These are phyloP conservation scores for Serendipita sp. DNA, from an alignment of 768 basidiomycete species.

Conservation along the genomic window DNA sequence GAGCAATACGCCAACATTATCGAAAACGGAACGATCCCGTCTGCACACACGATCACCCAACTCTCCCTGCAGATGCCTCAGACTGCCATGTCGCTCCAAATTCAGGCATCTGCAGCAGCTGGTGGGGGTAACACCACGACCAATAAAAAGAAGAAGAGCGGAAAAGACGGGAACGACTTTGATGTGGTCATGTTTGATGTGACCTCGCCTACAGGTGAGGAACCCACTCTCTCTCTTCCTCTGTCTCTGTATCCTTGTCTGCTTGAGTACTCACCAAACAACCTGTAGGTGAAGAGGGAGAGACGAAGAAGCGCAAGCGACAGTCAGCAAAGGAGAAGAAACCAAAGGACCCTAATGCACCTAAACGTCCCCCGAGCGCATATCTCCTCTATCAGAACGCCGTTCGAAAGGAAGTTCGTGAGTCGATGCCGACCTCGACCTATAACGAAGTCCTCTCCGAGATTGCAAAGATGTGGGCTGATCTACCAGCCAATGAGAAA, in stretches of 20 bases:
- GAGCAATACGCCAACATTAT: not conserved
- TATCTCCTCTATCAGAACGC: slow-evolving; percentile 94
- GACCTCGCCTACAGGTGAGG: not conserved
- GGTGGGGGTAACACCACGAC: not conserved
- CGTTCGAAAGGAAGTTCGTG: slow-evolving; percentile 57
- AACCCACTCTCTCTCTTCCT: too few species aligned
- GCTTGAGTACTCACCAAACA: not conserved
- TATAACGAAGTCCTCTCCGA: slow-evolving; percentile 57
- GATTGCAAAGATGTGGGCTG: slow-evolving; percentile 61
- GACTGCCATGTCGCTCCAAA: too few species aligned
- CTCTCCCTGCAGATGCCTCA: not conserved
- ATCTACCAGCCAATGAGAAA: slow-evolving; percentile 51
- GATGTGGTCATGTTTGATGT: not conserved
- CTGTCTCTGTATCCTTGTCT: not conserved
- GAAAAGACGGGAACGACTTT: not conserved
- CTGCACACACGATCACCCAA: not conserved
- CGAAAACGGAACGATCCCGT: not conserved
- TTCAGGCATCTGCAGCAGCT: not conserved
- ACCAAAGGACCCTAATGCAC: slow-evolving; percentile 77
- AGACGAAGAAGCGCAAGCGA: slow-evolving; percentile 39
- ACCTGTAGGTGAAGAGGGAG: slow-evolving; percentile 13
- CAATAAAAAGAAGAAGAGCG: not conserved
- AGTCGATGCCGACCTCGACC: slow-evolving; percentile 41
- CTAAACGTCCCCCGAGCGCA: slow-evolving; percentile 82
- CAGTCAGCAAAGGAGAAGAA: slow-evolving; percentile 35